phyloP scores from a whole-genome alignment of 768 basidiomycete genomes.

The Glaciozyma martinii region DNA sequence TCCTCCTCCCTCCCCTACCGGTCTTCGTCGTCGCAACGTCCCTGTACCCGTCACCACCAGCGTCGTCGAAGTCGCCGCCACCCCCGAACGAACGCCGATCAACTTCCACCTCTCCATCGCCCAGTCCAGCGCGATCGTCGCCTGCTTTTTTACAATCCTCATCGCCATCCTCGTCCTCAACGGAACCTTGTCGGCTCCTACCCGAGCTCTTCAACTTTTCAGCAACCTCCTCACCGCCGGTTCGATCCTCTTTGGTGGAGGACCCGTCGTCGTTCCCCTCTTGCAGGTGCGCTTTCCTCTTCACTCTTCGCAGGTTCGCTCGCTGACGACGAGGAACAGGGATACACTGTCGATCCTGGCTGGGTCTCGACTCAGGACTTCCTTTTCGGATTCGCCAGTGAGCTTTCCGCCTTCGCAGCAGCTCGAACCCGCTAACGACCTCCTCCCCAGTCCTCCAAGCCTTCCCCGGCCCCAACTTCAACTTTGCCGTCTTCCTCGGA shows the following conservation, averaged over 20 bases:
- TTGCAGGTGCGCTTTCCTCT: conserved; percentile 35
- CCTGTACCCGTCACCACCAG: background rate
- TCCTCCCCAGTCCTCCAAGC: conserved; percentile 28
- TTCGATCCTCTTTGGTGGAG: conserved; percentile 49
- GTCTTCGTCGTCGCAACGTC: background rate
- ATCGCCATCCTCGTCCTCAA: conserved; percentile 31
- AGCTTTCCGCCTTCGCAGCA: conserved; percentile 44
- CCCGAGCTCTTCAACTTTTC: conserved; percentile 39
- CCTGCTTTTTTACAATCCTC: conserved; percentile 16
- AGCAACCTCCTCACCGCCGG: conserved; percentile 48
- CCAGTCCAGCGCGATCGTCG: background rate
- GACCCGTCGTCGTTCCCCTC: conserved; percentile 53
- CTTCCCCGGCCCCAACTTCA: conserved; percentile 50
- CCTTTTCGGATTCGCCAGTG: conserved; percentile 49
- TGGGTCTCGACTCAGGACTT: conserved; percentile 48
- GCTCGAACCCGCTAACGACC: background rate
- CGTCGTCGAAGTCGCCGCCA: background rate
- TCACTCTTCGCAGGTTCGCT: background rate
- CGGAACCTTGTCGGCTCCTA: background rate
- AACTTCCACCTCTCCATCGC: background rate
- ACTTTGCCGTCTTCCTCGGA: conserved; percentile 49
- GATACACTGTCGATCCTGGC: conserved; percentile 46
- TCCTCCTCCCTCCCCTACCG: background rate
- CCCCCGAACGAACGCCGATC: conserved; percentile 1
- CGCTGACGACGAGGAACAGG: conserved; percentile 4